Evolutionary conservation across 768 basidiomycete genomes (phyloP), one percentile per base, ranked within the genome.

Genomic region (Psilocybe tampanensis): DNA sequence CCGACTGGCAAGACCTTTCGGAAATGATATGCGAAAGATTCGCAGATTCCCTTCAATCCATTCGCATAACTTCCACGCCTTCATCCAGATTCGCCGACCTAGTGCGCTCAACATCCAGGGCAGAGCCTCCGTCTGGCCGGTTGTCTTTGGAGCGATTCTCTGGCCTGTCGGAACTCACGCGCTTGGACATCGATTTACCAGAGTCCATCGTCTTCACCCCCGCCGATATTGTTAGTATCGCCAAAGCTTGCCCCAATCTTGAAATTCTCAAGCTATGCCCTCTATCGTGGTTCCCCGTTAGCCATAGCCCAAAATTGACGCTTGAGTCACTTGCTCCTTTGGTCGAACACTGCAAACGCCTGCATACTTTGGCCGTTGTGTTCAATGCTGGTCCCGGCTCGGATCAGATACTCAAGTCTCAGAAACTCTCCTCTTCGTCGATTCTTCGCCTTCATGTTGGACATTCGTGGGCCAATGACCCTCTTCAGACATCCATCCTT

Each of bases 71-170:
- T 21, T 87, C 89, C 6, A 86, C 84, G 0, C 84, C 88, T 17
- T 81, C 87, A 21, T 85, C 84, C n/a, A 84, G 90, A 53, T 95
- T 92, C 76, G 80, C 82, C 3, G 92, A 95, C 60, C 81, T 95
- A 44, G 84, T 90, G 48, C 86, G 92, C 53, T 89, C 91, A 8
- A 87, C 89, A 4, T 79, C 86, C 26, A 79, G 86, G 59, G 84
- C 78, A 18, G 89, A 89, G 59, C 78, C 83, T 21, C 79, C 86
- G 12, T 76, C 81, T 45, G 79, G 77, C 26, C 81, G 81, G 55
- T 81, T 92, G 22, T 80, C 87, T 17, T 77, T 92, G 51, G 81
- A 86, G 60, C 72, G 81, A 55, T 69, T 92, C 22, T 72, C 74
- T 18, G 73, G 73, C 41, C 76, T 92, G 26, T 81, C 83, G 21